phyloP scores from a whole-genome alignment of 1,284 basidiomycete genomes.

The Sanguinoderma infundibulare region DNA sequence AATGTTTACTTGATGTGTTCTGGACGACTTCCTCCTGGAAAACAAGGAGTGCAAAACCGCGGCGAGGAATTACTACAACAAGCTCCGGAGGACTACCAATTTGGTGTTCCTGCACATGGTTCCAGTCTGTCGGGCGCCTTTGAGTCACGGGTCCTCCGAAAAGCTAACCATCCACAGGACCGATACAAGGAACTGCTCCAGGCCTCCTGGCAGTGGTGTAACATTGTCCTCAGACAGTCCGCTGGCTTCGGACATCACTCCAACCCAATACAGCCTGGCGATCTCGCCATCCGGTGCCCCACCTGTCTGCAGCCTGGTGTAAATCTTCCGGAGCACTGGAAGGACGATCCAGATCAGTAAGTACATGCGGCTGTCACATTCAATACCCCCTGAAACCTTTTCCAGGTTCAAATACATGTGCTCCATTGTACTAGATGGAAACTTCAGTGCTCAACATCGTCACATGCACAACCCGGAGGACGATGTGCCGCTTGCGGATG shows the following conservation, averaged over 20 bases:
- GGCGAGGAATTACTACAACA: background rate
- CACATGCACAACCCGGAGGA: background rate
- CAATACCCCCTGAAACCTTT: background rate
- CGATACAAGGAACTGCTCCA: background rate
- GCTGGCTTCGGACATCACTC: background rate
- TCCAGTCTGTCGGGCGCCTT: background rate
- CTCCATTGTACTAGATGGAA: conserved; percentile 1
- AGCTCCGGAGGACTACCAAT: background rate
- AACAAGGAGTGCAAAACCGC: background rate
- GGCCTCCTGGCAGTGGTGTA: background rate
- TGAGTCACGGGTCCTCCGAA: background rate
- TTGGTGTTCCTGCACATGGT: background rate
- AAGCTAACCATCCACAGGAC: background rate
- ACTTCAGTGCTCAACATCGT: background rate
- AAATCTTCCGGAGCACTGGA: background rate
- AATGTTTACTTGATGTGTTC: background rate
- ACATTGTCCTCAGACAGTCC: background rate
- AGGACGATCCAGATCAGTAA: background rate
- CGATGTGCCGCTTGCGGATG: background rate
- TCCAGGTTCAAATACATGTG: background rate
- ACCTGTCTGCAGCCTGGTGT: background rate
- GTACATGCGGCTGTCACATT: background rate
- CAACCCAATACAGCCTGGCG: background rate
- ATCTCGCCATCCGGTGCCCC: background rate
- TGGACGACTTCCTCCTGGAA: conserved; percentile 2